Conservation (phyloP, 2,329 filamentous ascomycete species). For the Orbilia brochopaga region DNA sequence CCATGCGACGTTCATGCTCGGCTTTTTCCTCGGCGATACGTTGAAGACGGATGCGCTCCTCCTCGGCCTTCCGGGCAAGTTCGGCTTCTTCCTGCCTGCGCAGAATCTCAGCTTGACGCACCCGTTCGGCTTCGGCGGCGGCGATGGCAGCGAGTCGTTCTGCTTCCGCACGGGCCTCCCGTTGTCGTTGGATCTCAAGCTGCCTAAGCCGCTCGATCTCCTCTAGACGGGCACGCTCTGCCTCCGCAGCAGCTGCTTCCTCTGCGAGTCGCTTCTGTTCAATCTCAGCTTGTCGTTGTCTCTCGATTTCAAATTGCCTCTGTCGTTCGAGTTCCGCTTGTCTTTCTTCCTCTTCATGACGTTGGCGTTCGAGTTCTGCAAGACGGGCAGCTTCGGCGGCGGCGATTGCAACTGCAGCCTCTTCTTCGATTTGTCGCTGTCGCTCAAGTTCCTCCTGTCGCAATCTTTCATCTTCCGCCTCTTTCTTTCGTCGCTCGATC, state of each 20-base stretch:
- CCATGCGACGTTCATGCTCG: slow-evolving; percentile 31
- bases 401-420: slow-evolving; percentile 35
- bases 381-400: slow-evolving; percentile 40
- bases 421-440: slow-evolving; percentile 31
- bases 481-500: slow-evolving; percentile 44
- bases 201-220: slow-evolving; percentile 42
- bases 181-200: slow-evolving; percentile 38
- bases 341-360: slow-evolving; percentile 34
- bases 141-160: slow-evolving; percentile 37
- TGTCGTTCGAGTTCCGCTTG: slow-evolving; percentile 37
- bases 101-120: slow-evolving; percentile 34
- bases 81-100: slow-evolving; percentile 31
- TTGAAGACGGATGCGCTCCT: slow-evolving; percentile 39
- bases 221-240: slow-evolving; percentile 31
- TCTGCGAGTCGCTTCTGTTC: slow-evolving; percentile 39
- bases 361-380: slow-evolving; percentile 36
- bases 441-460: slow-evolving; percentile 32
- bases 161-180: slow-evolving; percentile 31
- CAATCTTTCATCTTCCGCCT: slow-evolving; percentile 34
- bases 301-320: slow-evolving; percentile 25
- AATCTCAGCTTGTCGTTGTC: slow-evolving; percentile 36
- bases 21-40: slow-evolving; percentile 46
- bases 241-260: slow-evolving; percentile 41
- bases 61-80: slow-evolving; percentile 32
- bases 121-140: slow-evolving; percentile 42